Percentiles rank a stretch among this genome's conserved stretches.
These are phyloP conservation scores for Exophiala sp. DNA, from an alignment of 2,329 filamentous ascomycete species.

Conservation along the genomic window DNA sequence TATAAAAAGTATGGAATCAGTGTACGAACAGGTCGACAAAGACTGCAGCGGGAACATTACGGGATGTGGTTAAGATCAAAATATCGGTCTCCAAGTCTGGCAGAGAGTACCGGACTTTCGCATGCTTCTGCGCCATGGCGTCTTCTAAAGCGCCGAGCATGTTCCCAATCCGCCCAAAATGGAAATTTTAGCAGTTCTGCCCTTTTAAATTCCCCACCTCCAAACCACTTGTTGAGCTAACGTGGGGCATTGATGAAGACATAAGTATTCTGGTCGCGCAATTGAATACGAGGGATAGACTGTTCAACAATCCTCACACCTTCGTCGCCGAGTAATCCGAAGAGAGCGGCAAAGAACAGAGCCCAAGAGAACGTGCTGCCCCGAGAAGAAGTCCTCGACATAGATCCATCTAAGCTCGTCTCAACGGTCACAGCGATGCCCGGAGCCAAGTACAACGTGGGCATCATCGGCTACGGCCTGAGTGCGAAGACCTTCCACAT, in stretches of 20 bases:
- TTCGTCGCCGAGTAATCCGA: too few relatives aligned
- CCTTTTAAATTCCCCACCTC: not conserved
- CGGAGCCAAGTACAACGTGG: constrained; percentile 52
- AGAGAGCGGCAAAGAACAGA: too few relatives aligned
- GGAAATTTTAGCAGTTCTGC: constrained; percentile 1
- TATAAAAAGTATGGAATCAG: too few relatives aligned
- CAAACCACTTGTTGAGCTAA: not conserved
- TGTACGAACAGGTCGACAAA: too few relatives aligned
- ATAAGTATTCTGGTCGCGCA: too few relatives aligned
- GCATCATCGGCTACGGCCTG: constrained; percentile 59
- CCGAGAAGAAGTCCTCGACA: not conserved
- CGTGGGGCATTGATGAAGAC: not conserved
- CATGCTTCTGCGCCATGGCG: not conserved
- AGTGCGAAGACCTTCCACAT: constrained; percentile 81
- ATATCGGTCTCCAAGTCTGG: too few relatives aligned
- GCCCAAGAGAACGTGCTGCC: not conserved
- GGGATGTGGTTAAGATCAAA: too few relatives aligned
- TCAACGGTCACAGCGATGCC: constrained; percentile 33
- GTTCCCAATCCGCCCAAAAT: not conserved
- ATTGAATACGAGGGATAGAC: too few relatives aligned
- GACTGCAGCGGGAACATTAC: too few relatives aligned
- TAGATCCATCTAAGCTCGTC: not conserved
- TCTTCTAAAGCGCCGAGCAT: not conserved
- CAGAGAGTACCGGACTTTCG: too few relatives aligned
- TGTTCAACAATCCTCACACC: too few relatives aligned